Conservation (phyloP, 805 yeast genomes). For the Ogataea kodamae region DNA sequence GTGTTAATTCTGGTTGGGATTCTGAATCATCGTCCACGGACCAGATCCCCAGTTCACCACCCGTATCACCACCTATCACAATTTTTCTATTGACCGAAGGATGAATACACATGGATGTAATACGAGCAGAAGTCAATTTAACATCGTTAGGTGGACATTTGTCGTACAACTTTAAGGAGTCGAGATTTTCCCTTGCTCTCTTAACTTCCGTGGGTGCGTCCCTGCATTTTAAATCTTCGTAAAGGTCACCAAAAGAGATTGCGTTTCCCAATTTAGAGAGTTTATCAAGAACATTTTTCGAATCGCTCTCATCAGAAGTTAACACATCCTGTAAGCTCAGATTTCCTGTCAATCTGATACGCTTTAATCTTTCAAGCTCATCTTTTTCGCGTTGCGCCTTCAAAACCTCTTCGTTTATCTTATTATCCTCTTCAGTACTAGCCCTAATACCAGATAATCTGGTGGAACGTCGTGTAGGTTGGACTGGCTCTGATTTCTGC, state of each 20-base stretch:
- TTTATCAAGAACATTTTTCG: conserved; percentile 29
- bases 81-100: conserved; percentile 62
- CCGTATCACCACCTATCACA: conserved; percentile 82
- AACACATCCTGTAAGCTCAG: conserved; percentile 55
- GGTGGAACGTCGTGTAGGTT: conserved; percentile 73
- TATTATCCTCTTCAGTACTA: conserved; percentile 45
- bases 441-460: conserved; percentile 67
- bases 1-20: conserved; percentile 51
- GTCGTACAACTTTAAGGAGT: conserved; percentile 47
- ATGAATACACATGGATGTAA: conserved; percentile 73
- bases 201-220: conserved; percentile 43
- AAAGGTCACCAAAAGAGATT: conserved; percentile 70
- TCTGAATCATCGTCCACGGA: conserved; percentile 49
- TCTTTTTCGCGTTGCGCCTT: conserved; percentile 35
- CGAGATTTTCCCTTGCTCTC: conserved; percentile 51
- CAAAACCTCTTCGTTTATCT: conserved; percentile 35
- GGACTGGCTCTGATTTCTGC: conserved; percentile 29
- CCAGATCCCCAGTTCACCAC: conserved; percentile 90
- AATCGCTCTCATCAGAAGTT: conserved; percentile 36
- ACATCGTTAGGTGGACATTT: conserved; percentile 66
- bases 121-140: conserved; percentile 66
- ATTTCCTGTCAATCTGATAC: conserved; percentile 62
- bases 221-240: conserved; percentile 43
- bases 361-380: conserved; percentile 44
- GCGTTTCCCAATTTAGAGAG: conserved; percentile 43